Base-by-base conservation (phyloP, 495 filamentous ascomycete genomes). In the Letharia columbiana region DNA sequence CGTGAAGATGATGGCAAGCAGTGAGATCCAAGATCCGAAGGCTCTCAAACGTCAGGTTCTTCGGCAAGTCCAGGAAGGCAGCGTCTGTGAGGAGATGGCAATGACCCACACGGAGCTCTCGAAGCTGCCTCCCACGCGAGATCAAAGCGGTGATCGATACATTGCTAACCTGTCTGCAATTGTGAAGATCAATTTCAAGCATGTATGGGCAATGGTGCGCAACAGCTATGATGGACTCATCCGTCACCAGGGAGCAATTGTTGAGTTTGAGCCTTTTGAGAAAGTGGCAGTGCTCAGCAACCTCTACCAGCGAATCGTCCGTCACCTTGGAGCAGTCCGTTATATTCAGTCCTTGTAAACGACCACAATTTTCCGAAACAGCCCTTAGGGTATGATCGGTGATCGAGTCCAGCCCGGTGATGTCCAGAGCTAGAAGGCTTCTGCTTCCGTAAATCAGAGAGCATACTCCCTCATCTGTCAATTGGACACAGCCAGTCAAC, bases 261-360 rank as follows among this genome's bases (percentile, higher is more conserved):
- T 98, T 98, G 61, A 99, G 82, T 83, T 99, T 99, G 65, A 99
- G 81, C 70, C 95, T 82, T 76, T 96, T 96, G 67, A 99, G 81
- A 71, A 89, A 87, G 72, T 84, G 87, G 76, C 95, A 97, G 67
- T 81, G 91, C 71, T 89, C 78, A 9, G 94, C 92, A 20, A 98
- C 82, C n/a, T 82, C 81, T 47, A 90, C 83, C 73, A 98, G 77
- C 39, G 91, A 92, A 44, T 89, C 87, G 73, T 96, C 92, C 1
- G 92, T 91, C 45, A 97, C 83, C 72, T 86, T 89, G 61, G 78
- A 83, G 79, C 95, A 99, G 41, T 84, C 87, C 39, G 92, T 92
- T 65, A 99, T 86, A 70, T 99, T 99, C 60, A 99, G 79, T 18
- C 95, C 95, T 74, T 99, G 95, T 9, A 99, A 81, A 37, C 90